Conservation (phyloP, 2,329 filamentous ascomycete species). For the Emmonsiellopsis sp. region DNA sequence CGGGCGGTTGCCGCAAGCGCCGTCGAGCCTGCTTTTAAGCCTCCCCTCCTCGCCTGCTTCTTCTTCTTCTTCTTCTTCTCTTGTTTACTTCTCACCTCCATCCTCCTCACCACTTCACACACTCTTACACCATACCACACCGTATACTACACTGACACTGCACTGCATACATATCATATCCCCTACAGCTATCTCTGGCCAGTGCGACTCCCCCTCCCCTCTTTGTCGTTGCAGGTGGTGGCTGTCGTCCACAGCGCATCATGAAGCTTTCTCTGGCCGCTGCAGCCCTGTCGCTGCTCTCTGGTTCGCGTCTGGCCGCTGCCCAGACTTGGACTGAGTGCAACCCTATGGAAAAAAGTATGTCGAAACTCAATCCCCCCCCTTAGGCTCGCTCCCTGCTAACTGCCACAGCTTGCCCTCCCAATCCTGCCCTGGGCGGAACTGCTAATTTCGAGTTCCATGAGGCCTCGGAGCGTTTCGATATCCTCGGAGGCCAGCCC, state of each 20-base stretch:
- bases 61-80: too few relatives aligned
- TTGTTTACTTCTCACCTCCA: too few relatives aligned
- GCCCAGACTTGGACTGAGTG: conserved; percentile 38
- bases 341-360: conserved; percentile 32
- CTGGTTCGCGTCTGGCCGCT: conserved; percentile 11
- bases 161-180: too few relatives aligned
- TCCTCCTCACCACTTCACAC: too few relatives aligned
- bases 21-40: too few relatives aligned
- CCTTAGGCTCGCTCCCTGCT: background rate
- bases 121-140: too few relatives aligned
- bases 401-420: conserved; percentile 50
- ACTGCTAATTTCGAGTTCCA: conserved; percentile 78
- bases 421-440: conserved; percentile 72
- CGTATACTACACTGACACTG: too few relatives aligned
- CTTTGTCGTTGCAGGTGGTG: too few relatives aligned
- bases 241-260: conserved; percentile 5
- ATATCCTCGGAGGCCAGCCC: conserved; percentile 55
- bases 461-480: conserved; percentile 70
- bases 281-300: conserved; percentile 14
- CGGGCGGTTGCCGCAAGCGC: too few relatives aligned
- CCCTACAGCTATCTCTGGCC: too few relatives aligned
- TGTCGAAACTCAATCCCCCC: conserved; percentile 8
- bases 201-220: too few relatives aligned
- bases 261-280: conserved; percentile 25
- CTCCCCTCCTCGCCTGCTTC: too few relatives aligned